These are phyloP conservation scores for Nakaseomyces uthaithaninus DNA, from an alignment of 1,139 yeast genomes.

Conservation along the genomic window DNA sequence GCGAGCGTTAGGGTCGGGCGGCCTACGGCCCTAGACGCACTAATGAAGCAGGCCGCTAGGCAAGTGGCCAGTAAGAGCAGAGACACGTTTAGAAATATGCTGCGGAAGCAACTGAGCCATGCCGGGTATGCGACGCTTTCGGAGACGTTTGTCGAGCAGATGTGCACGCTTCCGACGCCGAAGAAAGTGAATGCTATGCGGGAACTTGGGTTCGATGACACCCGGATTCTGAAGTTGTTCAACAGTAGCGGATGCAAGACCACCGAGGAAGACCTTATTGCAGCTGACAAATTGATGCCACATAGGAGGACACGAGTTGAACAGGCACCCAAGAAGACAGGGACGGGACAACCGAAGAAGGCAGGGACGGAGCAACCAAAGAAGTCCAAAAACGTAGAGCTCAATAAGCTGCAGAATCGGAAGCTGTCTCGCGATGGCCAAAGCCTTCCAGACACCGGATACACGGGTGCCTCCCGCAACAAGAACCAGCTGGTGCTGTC, in stretches of 20 bases:
- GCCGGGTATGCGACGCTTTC: neutral
- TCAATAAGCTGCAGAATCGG: no score
- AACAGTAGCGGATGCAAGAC: neutral
- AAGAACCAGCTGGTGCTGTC: constrained; percentile 16
- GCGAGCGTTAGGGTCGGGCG: no score
- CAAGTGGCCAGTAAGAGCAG: neutral
- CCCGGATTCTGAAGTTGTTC: neutral
- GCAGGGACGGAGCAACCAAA: no score
- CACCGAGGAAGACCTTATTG: neutral
- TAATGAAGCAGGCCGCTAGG: neutral
- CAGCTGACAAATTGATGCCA: neutral
- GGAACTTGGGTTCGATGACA: neutral
- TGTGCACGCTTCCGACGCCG: neutral
- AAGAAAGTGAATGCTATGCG: constrained; percentile 4
- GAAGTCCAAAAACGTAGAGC: no score
- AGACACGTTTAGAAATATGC: neutral
- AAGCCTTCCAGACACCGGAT: neutral
- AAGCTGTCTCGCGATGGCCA: neutral
- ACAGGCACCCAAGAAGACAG: no score
- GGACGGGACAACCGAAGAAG: no score
- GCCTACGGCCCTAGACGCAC: neutral
- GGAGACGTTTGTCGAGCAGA: constrained; percentile 1
- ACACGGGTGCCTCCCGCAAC: neutral
- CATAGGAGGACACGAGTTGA: no score
- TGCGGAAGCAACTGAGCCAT: neutral